Base-by-base conservation (phyloP, 2,329 filamentous ascomycete genomes). In the Penicillium janthinellum region DNA sequence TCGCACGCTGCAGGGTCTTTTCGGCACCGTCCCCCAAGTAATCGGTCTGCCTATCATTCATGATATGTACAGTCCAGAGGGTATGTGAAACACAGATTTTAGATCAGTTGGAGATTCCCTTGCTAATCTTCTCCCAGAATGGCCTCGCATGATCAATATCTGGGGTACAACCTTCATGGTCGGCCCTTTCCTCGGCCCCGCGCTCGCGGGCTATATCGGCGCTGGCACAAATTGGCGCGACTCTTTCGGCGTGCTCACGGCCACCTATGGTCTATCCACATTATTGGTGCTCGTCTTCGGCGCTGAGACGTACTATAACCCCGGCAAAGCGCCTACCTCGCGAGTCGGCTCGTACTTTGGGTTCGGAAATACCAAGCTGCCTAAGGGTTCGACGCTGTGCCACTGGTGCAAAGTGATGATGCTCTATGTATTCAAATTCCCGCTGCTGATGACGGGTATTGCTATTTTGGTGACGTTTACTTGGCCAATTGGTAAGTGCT, bases 11-110 rank as follows among this genome's bases (percentile, higher is more conserved):
- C 75, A 77, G 48, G 75, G 75, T 10, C 63, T 77, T 4, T 74
- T 77, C 50, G 74, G 74, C 0, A 77, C 75, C 2, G 70, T 75
- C 34, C 74, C 78, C 22, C 73, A 79, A 62, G 68, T 79, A 49
- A 74, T 77, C 37, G 75, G 75, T 4, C 64, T 77, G 5, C 72
- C 74, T 1, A 77, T 77, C 12, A 77, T 77, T 42, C 72, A 77
- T 48, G 74, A 77, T 54, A 77, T 77, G 70, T 77, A 76, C 58
- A 58, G 57, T 2, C 64, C 67, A 7, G 50, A 70, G 22, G 69
- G 70, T 71, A 47, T 45, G 31, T 31, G 65, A 14, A n/a, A 39
- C 20, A 28, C 20, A 25, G 17, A 3, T 4, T 20, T 14, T 34
- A 25, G 20, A 51, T 5, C 1, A 14, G 31, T 8, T 6, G 6